Conservation (phyloP, 2,329 filamentous ascomycete genomes). For the Trichoderma koningii region DNA sequence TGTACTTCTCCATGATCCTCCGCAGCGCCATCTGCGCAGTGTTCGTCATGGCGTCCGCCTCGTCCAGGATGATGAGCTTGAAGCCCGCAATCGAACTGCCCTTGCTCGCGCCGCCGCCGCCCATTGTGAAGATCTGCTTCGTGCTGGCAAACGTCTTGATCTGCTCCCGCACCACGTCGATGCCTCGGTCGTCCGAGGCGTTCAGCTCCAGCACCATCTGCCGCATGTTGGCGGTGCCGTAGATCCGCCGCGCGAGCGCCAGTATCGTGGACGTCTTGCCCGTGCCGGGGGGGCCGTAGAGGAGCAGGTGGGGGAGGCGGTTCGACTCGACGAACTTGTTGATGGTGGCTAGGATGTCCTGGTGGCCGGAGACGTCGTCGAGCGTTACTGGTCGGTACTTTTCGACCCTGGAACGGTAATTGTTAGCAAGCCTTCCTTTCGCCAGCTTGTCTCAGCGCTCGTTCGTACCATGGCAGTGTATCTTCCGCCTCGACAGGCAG, state of each 20-base stretch:
- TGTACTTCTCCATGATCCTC: constrained; percentile 99
- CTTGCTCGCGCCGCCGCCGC: constrained; percentile 53
- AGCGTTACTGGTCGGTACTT: constrained; percentile 92
- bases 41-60: constrained; percentile 99
- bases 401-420: constrained; percentile 70
- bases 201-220: constrained; percentile 99
- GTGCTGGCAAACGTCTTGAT: constrained; percentile 99
- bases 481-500: constrained; percentile 93
- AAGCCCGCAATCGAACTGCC: constrained; percentile 66
- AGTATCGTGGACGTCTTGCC: constrained; percentile 97
- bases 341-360: constrained; percentile 96
- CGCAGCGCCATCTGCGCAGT: constrained; percentile 97
- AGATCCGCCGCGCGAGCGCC: constrained; percentile 89
- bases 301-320: constrained; percentile 88
- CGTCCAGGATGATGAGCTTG: constrained; percentile 96
- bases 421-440: background rate
- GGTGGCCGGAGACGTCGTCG: constrained; percentile 91
- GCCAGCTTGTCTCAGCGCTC: background rate
- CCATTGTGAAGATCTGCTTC: constrained; percentile 86
- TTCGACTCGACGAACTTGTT: constrained; percentile 97
- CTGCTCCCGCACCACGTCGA: constrained; percentile 96
- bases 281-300: constrained; percentile 94
- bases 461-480: constrained; percentile 78
- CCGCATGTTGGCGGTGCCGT: constrained; percentile 86
- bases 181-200: constrained; percentile 94